Conservation (phyloP, 306 rosid species). For the Luffa acutangula region DNA sequence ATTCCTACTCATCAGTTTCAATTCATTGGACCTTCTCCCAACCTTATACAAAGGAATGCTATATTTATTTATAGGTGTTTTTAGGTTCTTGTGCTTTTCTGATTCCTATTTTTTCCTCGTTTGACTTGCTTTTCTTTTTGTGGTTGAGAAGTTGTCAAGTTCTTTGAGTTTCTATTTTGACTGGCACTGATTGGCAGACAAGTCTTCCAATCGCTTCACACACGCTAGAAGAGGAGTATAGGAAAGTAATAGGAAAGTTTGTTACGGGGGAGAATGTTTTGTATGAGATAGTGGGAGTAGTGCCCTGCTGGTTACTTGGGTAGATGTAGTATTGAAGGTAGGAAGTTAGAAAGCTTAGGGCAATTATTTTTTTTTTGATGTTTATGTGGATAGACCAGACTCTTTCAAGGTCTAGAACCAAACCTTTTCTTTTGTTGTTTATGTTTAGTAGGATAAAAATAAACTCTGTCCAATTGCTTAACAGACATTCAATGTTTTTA, state of each 20-base stretch:
- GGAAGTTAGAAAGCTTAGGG: background rate
- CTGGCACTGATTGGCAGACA: background rate
- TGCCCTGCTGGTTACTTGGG: background rate
- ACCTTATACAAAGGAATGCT: background rate
- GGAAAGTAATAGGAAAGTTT: background rate
- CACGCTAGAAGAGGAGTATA: background rate
- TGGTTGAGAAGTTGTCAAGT: background rate
- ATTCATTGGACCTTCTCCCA: background rate
- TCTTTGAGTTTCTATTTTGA: background rate
- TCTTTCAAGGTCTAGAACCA: background rate
- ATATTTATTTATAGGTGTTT: background rate
- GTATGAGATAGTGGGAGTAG: background rate
- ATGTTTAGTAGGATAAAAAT: background rate
- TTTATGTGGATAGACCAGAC: background rate
- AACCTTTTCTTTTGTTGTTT: conserved; percentile 1
- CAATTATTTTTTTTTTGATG: background rate
- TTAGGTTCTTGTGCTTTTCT: background rate
- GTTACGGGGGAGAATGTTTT: background rate
- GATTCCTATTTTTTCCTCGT: background rate
- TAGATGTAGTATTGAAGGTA: background rate
- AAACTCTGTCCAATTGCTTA: background rate
- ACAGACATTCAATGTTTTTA: background rate
- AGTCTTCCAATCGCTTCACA: background rate
- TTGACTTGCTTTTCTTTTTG: background rate
- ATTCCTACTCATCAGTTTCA: background rate